phyloP scores from a whole-genome alignment of 2,329 filamentous ascomycete species.

The Lomentospora prolificans region DNA sequence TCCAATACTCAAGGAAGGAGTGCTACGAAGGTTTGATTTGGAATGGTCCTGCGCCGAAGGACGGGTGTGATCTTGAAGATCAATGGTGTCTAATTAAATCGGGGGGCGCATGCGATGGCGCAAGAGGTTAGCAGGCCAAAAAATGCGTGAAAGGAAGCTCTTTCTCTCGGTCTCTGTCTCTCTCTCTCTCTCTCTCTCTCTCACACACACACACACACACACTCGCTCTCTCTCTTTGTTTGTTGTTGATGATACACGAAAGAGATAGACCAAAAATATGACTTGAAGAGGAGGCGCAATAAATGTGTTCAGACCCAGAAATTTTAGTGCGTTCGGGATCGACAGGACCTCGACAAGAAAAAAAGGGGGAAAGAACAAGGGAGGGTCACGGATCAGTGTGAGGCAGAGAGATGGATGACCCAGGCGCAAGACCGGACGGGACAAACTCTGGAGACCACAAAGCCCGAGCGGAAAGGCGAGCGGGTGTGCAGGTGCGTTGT shows the following conservation, averaged over 20 bases:
- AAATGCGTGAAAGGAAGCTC: slow-evolving; percentile 3
- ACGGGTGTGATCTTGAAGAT: slow-evolving; percentile 75
- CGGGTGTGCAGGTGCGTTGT: background rate
- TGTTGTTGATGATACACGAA: background rate
- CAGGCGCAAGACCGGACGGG: background rate
- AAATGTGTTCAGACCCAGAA: slow-evolving; percentile 1
- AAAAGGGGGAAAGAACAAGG: background rate
- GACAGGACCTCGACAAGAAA: background rate
- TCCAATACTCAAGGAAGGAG: slow-evolving; percentile 48
- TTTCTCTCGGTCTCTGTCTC: too few species aligned
- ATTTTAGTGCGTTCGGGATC: slow-evolving; percentile 5
- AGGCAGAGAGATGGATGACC: slow-evolving; percentile 4
- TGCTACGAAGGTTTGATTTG: slow-evolving; percentile 2
- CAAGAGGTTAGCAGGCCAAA: slow-evolving; percentile 7
- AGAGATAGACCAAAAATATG: background rate
- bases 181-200: too few species aligned
- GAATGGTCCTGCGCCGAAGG: slow-evolving; percentile 66
- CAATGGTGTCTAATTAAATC: slow-evolving; percentile 66
- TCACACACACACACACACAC: too few species aligned
- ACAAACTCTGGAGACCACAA: background rate
- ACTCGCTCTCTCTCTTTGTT: too few species aligned
- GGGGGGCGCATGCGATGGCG: background rate
- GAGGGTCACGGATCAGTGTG: background rate
- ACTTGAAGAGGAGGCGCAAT: background rate
- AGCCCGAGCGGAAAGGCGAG: slow-evolving; percentile 4